Evolutionary conservation across 2,329 filamentous ascomycete species (phyloP).

Genomic region (Aspergillus felis): DNA sequence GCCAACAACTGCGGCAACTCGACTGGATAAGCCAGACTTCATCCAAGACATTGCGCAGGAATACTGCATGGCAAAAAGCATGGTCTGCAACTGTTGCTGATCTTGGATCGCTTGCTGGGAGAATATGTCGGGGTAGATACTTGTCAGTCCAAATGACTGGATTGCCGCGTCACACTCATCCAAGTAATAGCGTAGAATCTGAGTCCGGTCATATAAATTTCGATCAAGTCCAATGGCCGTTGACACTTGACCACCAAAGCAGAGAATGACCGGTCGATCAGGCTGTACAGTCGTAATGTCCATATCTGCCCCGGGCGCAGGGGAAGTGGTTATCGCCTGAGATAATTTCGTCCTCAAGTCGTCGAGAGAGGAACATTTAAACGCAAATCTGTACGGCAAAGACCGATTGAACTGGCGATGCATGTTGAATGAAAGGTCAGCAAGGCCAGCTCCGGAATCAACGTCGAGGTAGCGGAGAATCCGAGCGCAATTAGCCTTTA

Average conservation of each 20-base stretch:
- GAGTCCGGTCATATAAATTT: slow-evolving; percentile 22
- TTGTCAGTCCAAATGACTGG: slow-evolving; percentile 18
- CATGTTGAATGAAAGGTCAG: slow-evolving; percentile 32
- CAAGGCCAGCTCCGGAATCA: slow-evolving; percentile 12
- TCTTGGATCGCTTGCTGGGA: slow-evolving; percentile 5
- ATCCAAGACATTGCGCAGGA: slow-evolving; percentile 37
- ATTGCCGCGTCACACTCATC: slow-evolving; percentile 31
- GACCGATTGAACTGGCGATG: slow-evolving; percentile 14
- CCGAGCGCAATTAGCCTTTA: background rate
- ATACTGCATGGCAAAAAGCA: slow-evolving; percentile 38
- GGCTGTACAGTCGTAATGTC: background rate
- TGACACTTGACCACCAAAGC: slow-evolving; percentile 39
- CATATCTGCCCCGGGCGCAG: background rate
- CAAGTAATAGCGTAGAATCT: slow-evolving; percentile 28
- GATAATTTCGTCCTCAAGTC: slow-evolving; percentile 8
- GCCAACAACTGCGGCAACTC: slow-evolving; percentile 30
- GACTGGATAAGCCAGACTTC: slow-evolving; percentile 28
- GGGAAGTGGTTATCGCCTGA: background rate
- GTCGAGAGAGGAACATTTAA: slow-evolving; percentile 7
- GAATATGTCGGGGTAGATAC: slow-evolving; percentile 28
- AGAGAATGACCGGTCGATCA: slow-evolving; percentile 26
- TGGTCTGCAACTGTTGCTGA: slow-evolving; percentile 30
- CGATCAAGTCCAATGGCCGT: slow-evolving; percentile 20
- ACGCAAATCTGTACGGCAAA: background rate
- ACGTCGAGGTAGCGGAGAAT: slow-evolving; percentile 12